phyloP scores from a whole-genome alignment of 345 rosid species.

The Stellera chamaejasme region DNA sequence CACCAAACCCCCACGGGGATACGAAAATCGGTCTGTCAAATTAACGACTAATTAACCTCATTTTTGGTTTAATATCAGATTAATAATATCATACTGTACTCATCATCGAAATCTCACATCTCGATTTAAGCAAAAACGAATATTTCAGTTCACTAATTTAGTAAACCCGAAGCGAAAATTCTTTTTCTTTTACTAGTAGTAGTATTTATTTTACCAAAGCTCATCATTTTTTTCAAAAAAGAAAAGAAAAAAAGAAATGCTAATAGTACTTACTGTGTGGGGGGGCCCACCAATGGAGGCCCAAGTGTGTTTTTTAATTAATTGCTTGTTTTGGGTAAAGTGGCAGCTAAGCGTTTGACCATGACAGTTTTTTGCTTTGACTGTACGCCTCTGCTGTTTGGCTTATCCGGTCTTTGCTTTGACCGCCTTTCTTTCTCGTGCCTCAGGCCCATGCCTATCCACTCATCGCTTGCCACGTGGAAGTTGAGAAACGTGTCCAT shows the following conservation, averaged over 20 bases:
- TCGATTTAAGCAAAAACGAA: slow-evolving; percentile 19
- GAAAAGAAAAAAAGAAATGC: too few relatives aligned
- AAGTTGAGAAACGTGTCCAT: too few relatives aligned
- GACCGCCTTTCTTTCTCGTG: slow-evolving; percentile 9
- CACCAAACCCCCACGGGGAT: slow-evolving; percentile 3
- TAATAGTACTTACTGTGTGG: background rate
- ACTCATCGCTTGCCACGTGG: too few relatives aligned
- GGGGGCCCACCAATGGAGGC: slow-evolving; percentile 3
- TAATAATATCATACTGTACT: too few relatives aligned
- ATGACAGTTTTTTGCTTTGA: slow-evolving; percentile 23
- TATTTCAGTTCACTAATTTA: slow-evolving; percentile 1
- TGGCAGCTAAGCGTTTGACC: slow-evolving; percentile 46
- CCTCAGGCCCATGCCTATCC: too few relatives aligned
- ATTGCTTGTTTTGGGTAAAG: slow-evolving; percentile 20
- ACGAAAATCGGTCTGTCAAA: background rate
- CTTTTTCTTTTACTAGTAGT: background rate
- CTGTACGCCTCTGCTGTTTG: slow-evolving; percentile 21
- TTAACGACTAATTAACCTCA: background rate
- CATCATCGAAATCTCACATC: background rate
- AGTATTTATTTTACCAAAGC: too few relatives aligned
- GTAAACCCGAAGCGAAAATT: background rate
- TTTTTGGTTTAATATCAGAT: background rate
- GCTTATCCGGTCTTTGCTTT: slow-evolving; percentile 21
- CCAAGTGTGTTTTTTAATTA: background rate
- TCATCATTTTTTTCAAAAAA: too few relatives aligned